Evolutionary conservation across 2,329 filamentous ascomycete species (phyloP).

Genomic region (Colletotrichum siamense): DNA sequence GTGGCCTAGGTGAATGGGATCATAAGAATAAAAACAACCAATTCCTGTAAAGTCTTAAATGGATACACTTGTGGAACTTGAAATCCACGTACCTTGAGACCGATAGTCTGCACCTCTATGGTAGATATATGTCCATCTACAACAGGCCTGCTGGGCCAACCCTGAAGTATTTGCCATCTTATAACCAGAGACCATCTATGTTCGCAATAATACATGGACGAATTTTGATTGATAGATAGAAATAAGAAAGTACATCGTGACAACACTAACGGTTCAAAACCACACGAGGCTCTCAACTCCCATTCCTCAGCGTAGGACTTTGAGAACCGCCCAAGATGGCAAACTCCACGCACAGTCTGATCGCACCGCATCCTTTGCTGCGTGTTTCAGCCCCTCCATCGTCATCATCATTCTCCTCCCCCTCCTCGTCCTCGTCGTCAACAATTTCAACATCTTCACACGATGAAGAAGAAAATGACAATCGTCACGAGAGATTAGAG

Average conservation of each 20-base stretch:
- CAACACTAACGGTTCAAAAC: neutral
- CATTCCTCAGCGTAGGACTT: accelerated
- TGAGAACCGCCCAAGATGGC: neutral
- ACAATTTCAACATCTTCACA: neutral
- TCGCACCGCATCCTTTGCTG: neutral
- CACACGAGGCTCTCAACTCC: accelerated
- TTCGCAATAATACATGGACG: no score
- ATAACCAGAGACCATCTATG: neutral
- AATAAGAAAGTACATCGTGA: neutral
- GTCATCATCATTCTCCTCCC: neutral
- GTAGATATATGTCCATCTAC: neutral
- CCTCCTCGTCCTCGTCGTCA: neutral
- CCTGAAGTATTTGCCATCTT: neutral
- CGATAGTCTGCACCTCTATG: neutral
- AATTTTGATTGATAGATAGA: neutral
- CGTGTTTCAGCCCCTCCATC: neutral
- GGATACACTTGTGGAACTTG: no score
- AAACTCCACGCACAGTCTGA: neutral
- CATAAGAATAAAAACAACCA: no score
- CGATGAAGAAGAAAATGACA: neutral
- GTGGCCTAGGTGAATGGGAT: no score
- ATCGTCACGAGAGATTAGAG: neutral
- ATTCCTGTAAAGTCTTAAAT: no score
- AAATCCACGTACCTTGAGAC: neutral
- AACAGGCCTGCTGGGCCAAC: neutral